Conservation (phyloP, 495 filamentous ascomycete species). For the Astrothelium macrocarpum region DNA sequence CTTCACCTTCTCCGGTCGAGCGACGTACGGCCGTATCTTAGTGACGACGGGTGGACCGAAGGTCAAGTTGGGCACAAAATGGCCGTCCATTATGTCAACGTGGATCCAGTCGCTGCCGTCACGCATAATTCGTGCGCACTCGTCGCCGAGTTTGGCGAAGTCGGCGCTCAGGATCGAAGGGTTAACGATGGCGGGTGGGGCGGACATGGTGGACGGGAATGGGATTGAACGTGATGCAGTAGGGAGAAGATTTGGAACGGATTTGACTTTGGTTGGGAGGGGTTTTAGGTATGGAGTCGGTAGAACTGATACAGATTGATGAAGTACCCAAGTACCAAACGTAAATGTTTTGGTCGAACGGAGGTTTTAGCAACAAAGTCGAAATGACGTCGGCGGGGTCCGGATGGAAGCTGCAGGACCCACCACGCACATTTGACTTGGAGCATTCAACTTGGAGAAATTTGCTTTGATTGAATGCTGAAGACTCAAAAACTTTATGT, state of each 20-base stretch:
- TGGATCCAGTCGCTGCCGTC: constrained; percentile 84
- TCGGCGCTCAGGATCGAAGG: constrained; percentile 96
- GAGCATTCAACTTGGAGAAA: no score
- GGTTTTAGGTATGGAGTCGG: background rate
- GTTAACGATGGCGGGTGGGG: constrained; percentile 85
- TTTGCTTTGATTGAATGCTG: no score
- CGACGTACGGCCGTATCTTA: constrained; percentile 79
- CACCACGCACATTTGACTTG: background rate
- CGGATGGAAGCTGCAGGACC: background rate
- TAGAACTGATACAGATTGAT: background rate
- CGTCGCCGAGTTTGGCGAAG: constrained; percentile 76
- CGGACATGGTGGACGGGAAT: constrained; percentile 59
- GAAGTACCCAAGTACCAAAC: no score
- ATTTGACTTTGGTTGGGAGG: no score
- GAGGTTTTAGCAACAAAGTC: background rate
- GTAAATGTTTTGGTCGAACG: background rate
- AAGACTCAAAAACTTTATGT: no score
- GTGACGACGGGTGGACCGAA: constrained; percentile 91
- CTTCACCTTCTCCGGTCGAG: constrained; percentile 44
- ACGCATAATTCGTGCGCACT: constrained; percentile 71
- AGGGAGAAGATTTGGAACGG: background rate
- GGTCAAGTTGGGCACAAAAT: constrained; percentile 98
- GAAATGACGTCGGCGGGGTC: constrained; percentile 1
- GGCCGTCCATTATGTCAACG: constrained; percentile 71
- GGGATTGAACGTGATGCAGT: background rate